Evolutionary conservation across 169 alveolate genomes (phyloP).

Genomic region (Plasmodium inui): DNA sequence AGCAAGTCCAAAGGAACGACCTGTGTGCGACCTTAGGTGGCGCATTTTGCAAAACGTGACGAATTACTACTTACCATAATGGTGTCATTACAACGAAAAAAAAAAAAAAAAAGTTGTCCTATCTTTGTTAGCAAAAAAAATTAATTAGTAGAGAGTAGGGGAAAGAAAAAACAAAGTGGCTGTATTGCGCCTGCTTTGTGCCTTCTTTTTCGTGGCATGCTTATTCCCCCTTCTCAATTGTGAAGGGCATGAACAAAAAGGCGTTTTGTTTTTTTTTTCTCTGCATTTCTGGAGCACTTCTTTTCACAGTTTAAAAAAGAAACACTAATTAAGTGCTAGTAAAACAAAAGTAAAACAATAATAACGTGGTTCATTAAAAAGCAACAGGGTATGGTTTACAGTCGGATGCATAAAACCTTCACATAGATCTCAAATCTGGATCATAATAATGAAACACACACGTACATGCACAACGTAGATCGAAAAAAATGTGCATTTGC

Average conservation of each 20-base stretch:
- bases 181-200: neutral
- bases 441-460: neutral
- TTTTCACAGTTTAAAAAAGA: neutral
- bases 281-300: neutral
- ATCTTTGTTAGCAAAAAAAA: neutral
- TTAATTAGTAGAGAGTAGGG: neutral
- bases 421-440: neutral
- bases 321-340: neutral
- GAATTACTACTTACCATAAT: neutral
- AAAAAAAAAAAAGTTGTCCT: neutral
- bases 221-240: neutral
- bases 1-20: neutral
- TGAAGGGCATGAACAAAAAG: neutral
- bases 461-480: neutral
- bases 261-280: neutral
- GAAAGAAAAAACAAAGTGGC: neutral
- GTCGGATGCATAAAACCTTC: neutral
- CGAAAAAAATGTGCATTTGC: neutral
- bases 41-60: neutral
- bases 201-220: neutral
- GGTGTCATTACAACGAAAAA: neutral
- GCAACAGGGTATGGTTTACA: neutral
- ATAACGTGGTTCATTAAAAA: neutral
- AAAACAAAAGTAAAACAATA: neutral
- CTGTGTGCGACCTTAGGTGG: neutral